Base-by-base conservation (phyloP, 805 yeast species). In the Cyberlindnera xishuangbannaensis region DNA sequence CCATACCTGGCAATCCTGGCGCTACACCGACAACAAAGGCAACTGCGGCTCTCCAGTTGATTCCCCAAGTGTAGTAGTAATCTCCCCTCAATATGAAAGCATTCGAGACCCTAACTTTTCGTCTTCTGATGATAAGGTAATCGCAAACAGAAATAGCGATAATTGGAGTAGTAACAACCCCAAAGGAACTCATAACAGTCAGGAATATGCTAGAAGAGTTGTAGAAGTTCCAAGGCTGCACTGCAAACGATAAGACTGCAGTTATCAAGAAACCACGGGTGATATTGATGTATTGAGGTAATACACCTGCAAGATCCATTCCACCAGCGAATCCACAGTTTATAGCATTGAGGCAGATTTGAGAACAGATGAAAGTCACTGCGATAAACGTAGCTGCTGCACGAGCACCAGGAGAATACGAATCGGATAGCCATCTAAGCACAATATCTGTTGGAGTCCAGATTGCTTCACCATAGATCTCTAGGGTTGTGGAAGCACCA, bases 1-100 rank as follows among this genome's bases (percentile, higher is more conserved):
- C 62, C 47, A 51, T 60, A 18, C 78, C 78, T 2, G 78, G 78
- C 18, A 73, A 38, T 10, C 73, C 73, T 12, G 74, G 76, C 6
- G 65, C 62, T 48, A 63, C 57, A 21, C 67, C 67, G 8, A 53
- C 41, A 5, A 61, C 32, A 56, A 65, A 69, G 10, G 67, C 57
- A 6, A 57, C 27, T 17, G 61, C 36, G 9, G 70, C 63, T 38
- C 69, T 56, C 58, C 60, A 63, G 47, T 72, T 69, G 42, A 64
- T 25, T 7, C 78, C 78, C 20, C 45, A 32, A 7, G 46, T 44
- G 42, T 58, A 59, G 45, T 56, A 64, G 39, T 59, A 67, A 2
- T 49, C 46, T 4, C 56, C 50, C 15, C 46, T 39, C 15, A 43
- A 19, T 6, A 49, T 48, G 15, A 43, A 25, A 7, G 53, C 50